Evolutionary conservation across 2,329 filamentous ascomycete species (phyloP).

Genomic region (Triangularia verruculosa): DNA sequence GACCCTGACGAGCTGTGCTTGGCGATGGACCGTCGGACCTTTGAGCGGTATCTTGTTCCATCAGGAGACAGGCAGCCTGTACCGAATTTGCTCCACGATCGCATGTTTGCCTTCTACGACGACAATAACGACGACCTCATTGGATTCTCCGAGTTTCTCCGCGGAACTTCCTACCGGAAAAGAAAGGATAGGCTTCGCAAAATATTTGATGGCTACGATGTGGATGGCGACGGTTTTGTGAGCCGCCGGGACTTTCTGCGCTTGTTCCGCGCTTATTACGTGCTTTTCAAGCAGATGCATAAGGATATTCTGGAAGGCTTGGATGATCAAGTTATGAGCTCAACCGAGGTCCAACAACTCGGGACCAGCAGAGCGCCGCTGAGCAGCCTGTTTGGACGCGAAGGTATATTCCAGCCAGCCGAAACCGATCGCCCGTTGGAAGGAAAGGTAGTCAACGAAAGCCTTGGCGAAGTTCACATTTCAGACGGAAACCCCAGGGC

Average conservation of each 20-base stretch:
- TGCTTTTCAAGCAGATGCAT: constrained; percentile 85
- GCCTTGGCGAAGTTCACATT: constrained; percentile 63
- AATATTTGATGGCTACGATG: constrained; percentile 86
- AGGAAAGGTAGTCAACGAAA: constrained; percentile 61
- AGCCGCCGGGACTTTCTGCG: constrained; percentile 83
- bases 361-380: constrained; percentile 72
- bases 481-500: constrained; percentile 55
- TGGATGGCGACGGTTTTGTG: constrained; percentile 83
- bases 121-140: constrained; percentile 85
- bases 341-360: constrained; percentile 72
- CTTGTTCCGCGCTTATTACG: constrained; percentile 90
- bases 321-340: constrained; percentile 74
- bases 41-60: constrained; percentile 85
- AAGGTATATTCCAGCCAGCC: constrained; percentile 63
- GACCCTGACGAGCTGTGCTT: constrained; percentile 75
- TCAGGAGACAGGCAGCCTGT: constrained; percentile 76
- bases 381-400: constrained; percentile 70
- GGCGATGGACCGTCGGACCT: constrained; percentile 89
- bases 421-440: constrained; percentile 60
- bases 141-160: constrained; percentile 86
- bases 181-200: constrained; percentile 66
- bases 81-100: constrained; percentile 89
- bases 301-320: constrained; percentile 75
- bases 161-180: constrained; percentile 70
- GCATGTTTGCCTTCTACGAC: constrained; percentile 97